Evolutionary conservation across 129 eudicot genomes (phyloP), one percentile per base, ranked within the genome.

Genomic region (Centrapalus pauciflorus): DNA sequence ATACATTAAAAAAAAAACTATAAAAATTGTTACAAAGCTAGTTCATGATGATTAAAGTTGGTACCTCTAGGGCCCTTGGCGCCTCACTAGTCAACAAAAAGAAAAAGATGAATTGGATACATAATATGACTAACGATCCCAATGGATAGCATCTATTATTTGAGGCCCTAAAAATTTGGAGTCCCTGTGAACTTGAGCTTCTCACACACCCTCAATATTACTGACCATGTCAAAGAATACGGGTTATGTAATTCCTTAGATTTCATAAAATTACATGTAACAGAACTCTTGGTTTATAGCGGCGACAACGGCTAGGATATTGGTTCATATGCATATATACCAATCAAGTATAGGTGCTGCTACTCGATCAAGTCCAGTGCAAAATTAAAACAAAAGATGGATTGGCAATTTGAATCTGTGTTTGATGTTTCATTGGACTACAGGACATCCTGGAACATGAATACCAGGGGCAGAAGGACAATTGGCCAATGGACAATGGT

Each of bases 401-500:
- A 19, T 33, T 5, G 51, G 35, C 7, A 40, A 24, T 35, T 26
- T 45, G 38, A 34, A 27, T 24, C 3, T 41, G 14, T 25, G 35
- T 55, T 27, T 5, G 37, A 26, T 21, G 56, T 30, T 59, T 81
- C 70, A 78, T 20, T 55, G 58, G 61, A 82, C 58, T 7, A 79
- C 77, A 26, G 97, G 97, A 59, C 97, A 90, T 0, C 85, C 83
- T 7, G 57, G 24, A 51, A 75, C 78, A 0, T 24, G 16, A 12
- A 84, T 72, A 7, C 97, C 97, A 28, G 92, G 82, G 27, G 72
- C 73, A 35, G 97, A 84, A 25, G 97, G 97, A 75, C 97, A 90
- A 10, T 67, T 72, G 0, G 95, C 87, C 54, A 90, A 60, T 0
- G 91, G 82, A 70, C 97, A 90, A 29, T 87, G 95, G 59, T 90